Percentiles rank a stretch among this genome's conserved stretches.
phyloP scores from a whole-genome alignment of 768 basidiomycete genomes.

The Dictyophora rubrovolvata region DNA sequence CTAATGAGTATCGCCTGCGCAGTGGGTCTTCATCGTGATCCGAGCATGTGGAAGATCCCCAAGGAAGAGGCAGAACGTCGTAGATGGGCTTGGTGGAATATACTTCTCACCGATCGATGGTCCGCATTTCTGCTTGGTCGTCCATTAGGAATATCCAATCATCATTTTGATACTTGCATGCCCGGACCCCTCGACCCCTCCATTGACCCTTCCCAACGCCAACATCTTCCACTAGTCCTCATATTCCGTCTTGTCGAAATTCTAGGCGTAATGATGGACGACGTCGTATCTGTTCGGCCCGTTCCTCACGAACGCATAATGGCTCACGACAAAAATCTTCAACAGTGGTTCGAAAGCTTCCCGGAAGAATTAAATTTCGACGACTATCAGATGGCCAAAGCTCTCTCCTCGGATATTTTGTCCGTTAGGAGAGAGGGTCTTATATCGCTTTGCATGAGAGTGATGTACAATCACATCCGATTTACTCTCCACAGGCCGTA shows the following conservation, averaged over 20 bases:
- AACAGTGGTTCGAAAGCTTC: slow-evolving; percentile 68
- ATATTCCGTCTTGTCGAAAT: slow-evolving; percentile 69
- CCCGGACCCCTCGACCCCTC: slow-evolving; percentile 59
- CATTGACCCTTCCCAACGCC: slow-evolving; percentile 50
- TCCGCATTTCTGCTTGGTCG: slow-evolving; percentile 83
- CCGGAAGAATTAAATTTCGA: slow-evolving; percentile 68
- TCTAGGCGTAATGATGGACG: slow-evolving; percentile 78
- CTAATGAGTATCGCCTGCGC: slow-evolving; percentile 66
- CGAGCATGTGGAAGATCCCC: slow-evolving; percentile 66
- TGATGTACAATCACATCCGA: slow-evolving; percentile 71
- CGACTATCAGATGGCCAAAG: slow-evolving; percentile 63
- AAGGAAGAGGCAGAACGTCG: slow-evolving; percentile 63
- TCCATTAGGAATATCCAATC: slow-evolving; percentile 62
- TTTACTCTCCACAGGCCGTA: slow-evolving; percentile 79
- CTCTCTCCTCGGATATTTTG: slow-evolving; percentile 52
- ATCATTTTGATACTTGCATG: slow-evolving; percentile 76
- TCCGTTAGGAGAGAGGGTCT: slow-evolving; percentile 60
- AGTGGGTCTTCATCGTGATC: slow-evolving; percentile 81
- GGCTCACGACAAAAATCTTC: slow-evolving; percentile 60
- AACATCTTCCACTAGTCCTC: slow-evolving; percentile 67
- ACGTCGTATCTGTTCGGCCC: slow-evolving; percentile 70
- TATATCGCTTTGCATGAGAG: slow-evolving; percentile 72
- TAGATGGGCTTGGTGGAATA: slow-evolving; percentile 90
- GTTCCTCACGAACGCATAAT: slow-evolving; percentile 66
- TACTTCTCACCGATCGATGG: slow-evolving; percentile 74